Percentiles rank a stretch among this genome's conserved stretches.
These are phyloP conservation scores for Saccharomyces mikatae DNA, from an alignment of 805 yeast genomes.

Conservation along the genomic window DNA sequence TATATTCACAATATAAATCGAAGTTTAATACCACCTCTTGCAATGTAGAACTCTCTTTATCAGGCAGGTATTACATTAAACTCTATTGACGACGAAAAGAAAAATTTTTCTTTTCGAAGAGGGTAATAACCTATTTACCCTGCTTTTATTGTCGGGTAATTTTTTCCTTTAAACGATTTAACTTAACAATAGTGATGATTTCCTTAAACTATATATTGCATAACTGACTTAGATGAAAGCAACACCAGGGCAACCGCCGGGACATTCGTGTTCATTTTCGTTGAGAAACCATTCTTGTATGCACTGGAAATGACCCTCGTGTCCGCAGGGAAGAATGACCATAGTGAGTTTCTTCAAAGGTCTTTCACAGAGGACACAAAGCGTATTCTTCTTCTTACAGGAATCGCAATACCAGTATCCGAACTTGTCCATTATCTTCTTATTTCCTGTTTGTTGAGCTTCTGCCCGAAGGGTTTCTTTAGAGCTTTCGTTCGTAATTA, in stretches of 20 bases:
- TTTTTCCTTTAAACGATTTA: not conserved
- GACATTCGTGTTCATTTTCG: conserved; percentile 62
- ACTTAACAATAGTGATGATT: not conserved
- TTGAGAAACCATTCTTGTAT: conserved; percentile 67
- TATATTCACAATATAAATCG: not conserved
- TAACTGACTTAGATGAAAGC: not conserved
- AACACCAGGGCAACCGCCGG: conserved; percentile 47
- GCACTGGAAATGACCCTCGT: conserved; percentile 78
- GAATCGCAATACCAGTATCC: conserved; percentile 84
- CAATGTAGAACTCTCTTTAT: not conserved
- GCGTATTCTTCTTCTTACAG: conserved; percentile 51
- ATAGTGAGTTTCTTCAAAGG: conserved; percentile 68
- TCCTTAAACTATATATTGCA: not conserved
- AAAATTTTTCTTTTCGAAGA: not conserved
- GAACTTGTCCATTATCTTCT: conserved; percentile 33
- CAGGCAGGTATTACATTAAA: not conserved
- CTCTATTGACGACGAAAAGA: not conserved
- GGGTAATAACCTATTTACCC: not conserved
- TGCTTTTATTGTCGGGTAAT: not conserved
- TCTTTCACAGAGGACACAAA: conserved; percentile 72
- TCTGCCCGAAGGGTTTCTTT: conserved; percentile 32
- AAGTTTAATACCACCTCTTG: not conserved
- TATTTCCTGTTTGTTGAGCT: conserved; percentile 20
- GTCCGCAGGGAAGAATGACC: conserved; percentile 66
- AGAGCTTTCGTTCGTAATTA: conserved; percentile 52